These are phyloP conservation scores for Termitomyces sp. DNA, from an alignment of 1,284 basidiomycete genomes.

Conservation along the genomic window DNA sequence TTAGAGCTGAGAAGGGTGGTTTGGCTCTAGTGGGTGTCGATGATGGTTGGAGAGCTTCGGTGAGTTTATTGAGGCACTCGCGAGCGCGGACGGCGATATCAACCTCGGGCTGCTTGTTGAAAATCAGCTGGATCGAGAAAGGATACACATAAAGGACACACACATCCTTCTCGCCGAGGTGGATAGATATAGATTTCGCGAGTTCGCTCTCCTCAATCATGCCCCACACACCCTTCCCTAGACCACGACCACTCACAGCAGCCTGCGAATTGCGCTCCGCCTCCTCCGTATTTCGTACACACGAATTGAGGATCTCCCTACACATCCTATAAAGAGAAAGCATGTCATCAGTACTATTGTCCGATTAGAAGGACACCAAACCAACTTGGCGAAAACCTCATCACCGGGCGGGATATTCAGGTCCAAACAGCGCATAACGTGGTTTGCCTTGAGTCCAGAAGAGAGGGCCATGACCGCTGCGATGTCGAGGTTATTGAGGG, in stretches of 20 bases:
- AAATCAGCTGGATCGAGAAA: slow-evolving; percentile 3
- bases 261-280: slow-evolving; percentile 49
- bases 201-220: slow-evolving; percentile 80
- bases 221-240: slow-evolving; percentile 68
- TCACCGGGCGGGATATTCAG: slow-evolving; percentile 88
- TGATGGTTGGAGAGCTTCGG: slow-evolving; percentile 35
- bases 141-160: slow-evolving; percentile 9
- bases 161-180: slow-evolving; percentile 59
- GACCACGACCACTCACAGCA: slow-evolving; percentile 28
- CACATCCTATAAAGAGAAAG: slow-evolving; percentile 48
- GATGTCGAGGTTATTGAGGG: slow-evolving; percentile 76
- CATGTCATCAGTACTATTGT: slow-evolving; percentile 6
- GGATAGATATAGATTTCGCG: slow-evolving; percentile 63
- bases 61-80: slow-evolving; percentile 43
- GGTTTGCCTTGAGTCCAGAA: slow-evolving; percentile 80
- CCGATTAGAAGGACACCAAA: slow-evolving; percentile 12
- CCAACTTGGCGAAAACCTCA: slow-evolving; percentile 78
- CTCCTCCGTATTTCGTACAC: slow-evolving; percentile 88
- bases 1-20: slow-evolving; percentile 24
- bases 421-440: slow-evolving; percentile 87
- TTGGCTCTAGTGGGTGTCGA: slow-evolving; percentile 11
- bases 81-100: slow-evolving; percentile 52
- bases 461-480: slow-evolving; percentile 92
- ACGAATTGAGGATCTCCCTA: slow-evolving; percentile 74
- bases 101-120: slow-evolving; percentile 38